Conservation (phyloP, 306 rosid species). For the Lathyrus oleraceus region DNA sequence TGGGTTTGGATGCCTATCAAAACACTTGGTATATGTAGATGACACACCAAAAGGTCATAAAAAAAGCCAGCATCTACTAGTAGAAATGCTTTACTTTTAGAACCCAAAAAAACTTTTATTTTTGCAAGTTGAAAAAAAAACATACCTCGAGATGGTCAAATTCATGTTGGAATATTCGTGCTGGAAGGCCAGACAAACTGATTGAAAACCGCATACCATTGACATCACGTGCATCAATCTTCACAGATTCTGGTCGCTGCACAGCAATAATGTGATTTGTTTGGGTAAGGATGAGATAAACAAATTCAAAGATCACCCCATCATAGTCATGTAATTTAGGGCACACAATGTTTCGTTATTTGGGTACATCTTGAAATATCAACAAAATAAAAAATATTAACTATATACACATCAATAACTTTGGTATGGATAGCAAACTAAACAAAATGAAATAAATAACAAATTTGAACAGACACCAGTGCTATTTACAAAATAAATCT, state of each 20-base stretch:
- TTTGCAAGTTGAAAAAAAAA: slow-evolving; percentile 20
- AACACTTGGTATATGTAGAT: slow-evolving; percentile 14
- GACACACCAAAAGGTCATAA: neutral
- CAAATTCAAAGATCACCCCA: slow-evolving; percentile 2
- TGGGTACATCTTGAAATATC: slow-evolving; percentile 11
- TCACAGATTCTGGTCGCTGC: slow-evolving; percentile 90
- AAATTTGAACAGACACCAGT: neutral
- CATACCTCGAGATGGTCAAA: slow-evolving; percentile 87
- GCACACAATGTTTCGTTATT: slow-evolving; percentile 1
- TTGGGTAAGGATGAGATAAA: slow-evolving; percentile 9
- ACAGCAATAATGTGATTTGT: slow-evolving; percentile 24
- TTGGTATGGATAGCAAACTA: slow-evolving; percentile 1
- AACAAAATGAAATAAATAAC: neutral
- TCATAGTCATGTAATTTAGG: slow-evolving; percentile 19
- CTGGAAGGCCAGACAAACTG: slow-evolving; percentile 76
- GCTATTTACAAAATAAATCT: neutral
- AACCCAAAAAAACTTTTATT: neutral
- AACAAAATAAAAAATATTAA: neutral
- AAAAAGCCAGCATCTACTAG: slow-evolving; percentile 8
- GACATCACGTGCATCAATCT: slow-evolving; percentile 73
- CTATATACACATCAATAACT: neutral
- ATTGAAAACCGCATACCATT: slow-evolving; percentile 67
- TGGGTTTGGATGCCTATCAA: neutral
- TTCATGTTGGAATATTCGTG: slow-evolving; percentile 93
- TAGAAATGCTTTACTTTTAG: neutral